phyloP scores from a whole-genome alignment of 768 basidiomycete species.

The Leucosporidium creatinivorum region DNA sequence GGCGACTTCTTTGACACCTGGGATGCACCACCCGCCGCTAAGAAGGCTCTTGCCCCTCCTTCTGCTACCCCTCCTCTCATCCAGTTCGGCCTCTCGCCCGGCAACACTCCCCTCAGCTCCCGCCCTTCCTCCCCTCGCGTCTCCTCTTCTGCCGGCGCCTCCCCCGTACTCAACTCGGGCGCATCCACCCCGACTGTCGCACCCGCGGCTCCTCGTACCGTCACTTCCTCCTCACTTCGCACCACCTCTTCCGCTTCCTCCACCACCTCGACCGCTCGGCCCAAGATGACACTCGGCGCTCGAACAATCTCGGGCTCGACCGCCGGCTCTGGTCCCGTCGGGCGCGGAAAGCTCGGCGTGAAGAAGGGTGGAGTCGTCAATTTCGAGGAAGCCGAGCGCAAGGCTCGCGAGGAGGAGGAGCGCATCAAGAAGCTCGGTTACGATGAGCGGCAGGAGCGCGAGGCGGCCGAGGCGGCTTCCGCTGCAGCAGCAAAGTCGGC shows the following conservation, averaged over 20 bases:
- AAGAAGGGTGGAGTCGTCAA: constrained; percentile 76
- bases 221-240: constrained; percentile 44
- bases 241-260: constrained; percentile 34
- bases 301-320: constrained; percentile 8
- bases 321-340: constrained; percentile 29
- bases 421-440: constrained; percentile 86
- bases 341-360: constrained; percentile 58
- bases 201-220: constrained; percentile 42
- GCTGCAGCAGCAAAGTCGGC: constrained; percentile 47
- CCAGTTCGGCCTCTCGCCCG: constrained; percentile 28
- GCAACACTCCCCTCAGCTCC: constrained; percentile 41
- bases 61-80: constrained; percentile 42
- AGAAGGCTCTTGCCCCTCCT: constrained; percentile 39
- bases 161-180: constrained; percentile 5
- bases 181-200: constrained; percentile 5
- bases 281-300: constrained; percentile 21
- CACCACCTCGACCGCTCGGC: constrained; percentile 34
- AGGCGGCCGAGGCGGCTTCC: constrained; percentile 64
- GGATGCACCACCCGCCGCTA: constrained; percentile 63
- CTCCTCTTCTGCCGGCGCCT: constrained; percentile 8
- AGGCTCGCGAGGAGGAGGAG: constrained; percentile 85
- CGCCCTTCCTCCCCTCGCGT: constrained; percentile 7
- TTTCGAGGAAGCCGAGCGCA: constrained; percentile 88
- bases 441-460: constrained; percentile 73
- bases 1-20: constrained; percentile 97